Evolutionary conservation across 257 asterid genomes (phyloP), one percentile per base, ranked within the genome.

Genomic region (Sherardia arvensis): DNA sequence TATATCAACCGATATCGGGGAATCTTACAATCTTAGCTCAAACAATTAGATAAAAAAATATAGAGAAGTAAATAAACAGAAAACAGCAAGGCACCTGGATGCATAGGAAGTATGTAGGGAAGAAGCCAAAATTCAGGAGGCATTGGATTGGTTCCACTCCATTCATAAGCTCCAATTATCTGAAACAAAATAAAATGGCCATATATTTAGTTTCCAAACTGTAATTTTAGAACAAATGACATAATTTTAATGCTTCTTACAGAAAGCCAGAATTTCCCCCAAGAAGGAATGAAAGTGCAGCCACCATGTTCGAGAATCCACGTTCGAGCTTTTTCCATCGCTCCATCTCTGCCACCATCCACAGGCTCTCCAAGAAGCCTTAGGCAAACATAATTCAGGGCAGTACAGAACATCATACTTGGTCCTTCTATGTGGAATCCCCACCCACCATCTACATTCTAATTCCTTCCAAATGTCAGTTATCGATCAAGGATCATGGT

Each of bases 391-490:
- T 88, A 88, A 38, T 74, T 85, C 4, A 88, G 84, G 72, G 73
- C 78, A 4, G 91, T 81, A 57, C 86, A 65, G 36, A 88, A 84
- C 94, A 88, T 88, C 76, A 76, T 73, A 77, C 92, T 88, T 10
- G 36, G 79, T 54, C 81, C 96, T 81, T 85, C 90, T 33, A 85
- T 80, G 64, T 88, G 91, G 79, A 88, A 67, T 2, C 92, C 96
- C 96, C 96, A 88, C 21, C 96, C 96, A 57, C 96, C 94, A 80
- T 88, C 96, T 49, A 4, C 53, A 48, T 88, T 88, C 96, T 87
- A 59, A 67, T 33, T 40, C 18, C 14, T n/a, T 14, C n/a, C 5
- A 40, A 40, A 12, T 30, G 15, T 36, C 12, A 36, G 12, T 9
- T 3, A 40, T 8, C 4, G n/a, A n/a, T n/a, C n/a, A n/a, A n/a